These are phyloP conservation scores for Atractiella rhizophila DNA, from an alignment of 768 basidiomycete species.

Conservation along the genomic window DNA sequence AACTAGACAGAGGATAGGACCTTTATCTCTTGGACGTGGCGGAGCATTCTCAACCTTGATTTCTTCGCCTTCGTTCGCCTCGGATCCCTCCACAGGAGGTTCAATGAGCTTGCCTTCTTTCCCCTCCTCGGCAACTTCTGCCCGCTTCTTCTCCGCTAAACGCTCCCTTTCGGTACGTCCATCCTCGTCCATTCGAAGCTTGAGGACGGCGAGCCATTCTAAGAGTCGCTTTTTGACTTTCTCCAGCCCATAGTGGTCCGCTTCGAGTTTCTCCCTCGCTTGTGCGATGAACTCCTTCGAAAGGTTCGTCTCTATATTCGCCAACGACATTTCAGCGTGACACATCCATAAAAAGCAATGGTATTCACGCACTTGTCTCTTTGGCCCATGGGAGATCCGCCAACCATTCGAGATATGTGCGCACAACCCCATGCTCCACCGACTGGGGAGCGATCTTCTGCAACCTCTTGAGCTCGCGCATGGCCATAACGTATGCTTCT, in stretches of 20 bases:
- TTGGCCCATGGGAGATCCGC: slow-evolving; percentile 53
- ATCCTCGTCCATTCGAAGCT: slow-evolving; percentile 27
- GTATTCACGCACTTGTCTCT: too few relatives aligned
- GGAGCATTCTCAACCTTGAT: not conserved
- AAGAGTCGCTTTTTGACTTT: slow-evolving; percentile 76
- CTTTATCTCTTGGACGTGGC: slow-evolving; percentile 4
- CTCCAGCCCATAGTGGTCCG: slow-evolving; percentile 74
- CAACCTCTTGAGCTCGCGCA: slow-evolving; percentile 57
- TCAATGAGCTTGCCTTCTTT: slow-evolving; percentile 2
- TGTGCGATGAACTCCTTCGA: slow-evolving; percentile 14
- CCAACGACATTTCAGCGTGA: too few relatives aligned
- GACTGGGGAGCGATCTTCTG: slow-evolving; percentile 71
- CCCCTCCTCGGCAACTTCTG: slow-evolving; percentile 18
- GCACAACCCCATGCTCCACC: slow-evolving; percentile 69
- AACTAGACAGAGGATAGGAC: slow-evolving; percentile 16
- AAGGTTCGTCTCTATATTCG: slow-evolving; percentile 15
- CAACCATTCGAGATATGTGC: slow-evolving; percentile 60
- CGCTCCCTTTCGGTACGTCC: slow-evolving; percentile 23
- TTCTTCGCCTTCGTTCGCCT: not conserved
- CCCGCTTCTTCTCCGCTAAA: slow-evolving; percentile 14
- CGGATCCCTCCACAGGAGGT: not conserved
- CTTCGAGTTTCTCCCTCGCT: slow-evolving; percentile 56
- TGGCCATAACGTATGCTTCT: slow-evolving; percentile 58
- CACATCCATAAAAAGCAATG: too few relatives aligned
- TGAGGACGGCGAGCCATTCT: slow-evolving; percentile 71